Evolutionary conservation across 148 eudicot genomes (phyloP), one percentile per base, ranked within the genome.

Genomic region (Pharnaceum exiguum): DNA sequence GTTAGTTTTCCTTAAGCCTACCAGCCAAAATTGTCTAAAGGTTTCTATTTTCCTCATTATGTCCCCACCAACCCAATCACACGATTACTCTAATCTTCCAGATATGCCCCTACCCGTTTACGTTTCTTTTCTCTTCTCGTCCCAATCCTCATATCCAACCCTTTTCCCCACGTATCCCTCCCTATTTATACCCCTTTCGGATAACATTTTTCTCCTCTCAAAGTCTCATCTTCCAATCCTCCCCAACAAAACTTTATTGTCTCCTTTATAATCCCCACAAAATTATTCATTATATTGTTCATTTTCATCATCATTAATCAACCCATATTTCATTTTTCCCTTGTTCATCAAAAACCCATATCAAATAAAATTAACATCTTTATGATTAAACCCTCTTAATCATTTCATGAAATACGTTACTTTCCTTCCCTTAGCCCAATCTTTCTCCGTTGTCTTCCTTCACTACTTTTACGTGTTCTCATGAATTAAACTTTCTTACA

Each of bases 401-500:
- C 72, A n/a, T n/a, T 73, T 35, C 69, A 83, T 80, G 89, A 80
- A 65, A 75, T 70, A 75, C 67, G 23, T 69, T 9, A 17, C 72
- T 15, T 36, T 67, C 50, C 43, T 77, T 50, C 79, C 71, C 33
- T 82, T 88, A 50, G 75, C 81, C 36, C 89, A 82, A 71, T 88
- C 96, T 1, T 74, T 85, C 31, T 85, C 96, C 33, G 89, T 85
- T 35, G 77, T 74, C 55, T 85, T 82, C 47, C 79, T 88, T 2
- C 76, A 82, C 51, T 88, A 93, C 91, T 88, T 85, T 46, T 88
- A 88, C 62, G 84, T 70, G 44, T 72, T 88, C 58, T 88, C 86
- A 15, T 82, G 68, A 66, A 37, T 26, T 55, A 15, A 6, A 7
- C 30, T 4, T 10, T 3, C 10, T 46, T n/a, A n/a, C n/a, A n/a